Evolutionary conservation across 352 stramenopile genomes (phyloP).

Genomic region (Globisporangium middletonii): DNA sequence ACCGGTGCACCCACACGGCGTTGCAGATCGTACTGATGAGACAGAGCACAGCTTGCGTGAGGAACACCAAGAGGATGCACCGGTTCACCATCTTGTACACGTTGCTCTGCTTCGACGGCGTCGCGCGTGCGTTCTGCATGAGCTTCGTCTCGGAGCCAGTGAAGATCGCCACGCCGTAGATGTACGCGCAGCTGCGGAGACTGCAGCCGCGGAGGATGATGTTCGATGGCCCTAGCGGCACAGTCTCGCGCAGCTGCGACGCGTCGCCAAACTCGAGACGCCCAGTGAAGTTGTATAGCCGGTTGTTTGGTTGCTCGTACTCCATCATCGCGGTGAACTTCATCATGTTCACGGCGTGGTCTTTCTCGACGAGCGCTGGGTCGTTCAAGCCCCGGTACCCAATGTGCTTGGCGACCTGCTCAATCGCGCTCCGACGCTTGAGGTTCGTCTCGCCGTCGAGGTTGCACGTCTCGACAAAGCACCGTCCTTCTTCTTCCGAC

Average conservation of each 20-base stretch:
- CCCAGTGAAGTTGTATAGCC: constrained; percentile 65
- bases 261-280: constrained; percentile 26
- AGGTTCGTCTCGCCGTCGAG: constrained; percentile 94
- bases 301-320: constrained; percentile 77
- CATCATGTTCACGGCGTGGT: constrained; percentile 36
- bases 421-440: constrained; percentile 69
- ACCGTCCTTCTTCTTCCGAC: constrained; percentile 67
- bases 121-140: constrained; percentile 65
- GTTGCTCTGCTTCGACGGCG: constrained; percentile 69
- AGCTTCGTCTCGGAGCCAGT: constrained; percentile 88
- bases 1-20: constrained; percentile 37
- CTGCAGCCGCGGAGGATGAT: constrained; percentile 84
- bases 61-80: constrained; percentile 65
- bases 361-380: constrained; percentile 25
- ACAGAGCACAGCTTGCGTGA: constrained; percentile 52
- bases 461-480: constrained; percentile 92
- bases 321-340: constrained; percentile 37
- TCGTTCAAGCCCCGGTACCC: constrained; percentile 62
- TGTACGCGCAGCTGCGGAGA: constrained; percentile 45
- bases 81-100: constrained; percentile 65
- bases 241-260: constrained; percentile 21
- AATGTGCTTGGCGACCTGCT: constrained; percentile 49
- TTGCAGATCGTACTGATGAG: constrained; percentile 66
- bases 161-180: constrained; percentile 83
- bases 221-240: constrained; percentile 53